Evolutionary conservation across 805 yeast genomes (phyloP).

Genomic region (Ogataea chonburiensis): DNA sequence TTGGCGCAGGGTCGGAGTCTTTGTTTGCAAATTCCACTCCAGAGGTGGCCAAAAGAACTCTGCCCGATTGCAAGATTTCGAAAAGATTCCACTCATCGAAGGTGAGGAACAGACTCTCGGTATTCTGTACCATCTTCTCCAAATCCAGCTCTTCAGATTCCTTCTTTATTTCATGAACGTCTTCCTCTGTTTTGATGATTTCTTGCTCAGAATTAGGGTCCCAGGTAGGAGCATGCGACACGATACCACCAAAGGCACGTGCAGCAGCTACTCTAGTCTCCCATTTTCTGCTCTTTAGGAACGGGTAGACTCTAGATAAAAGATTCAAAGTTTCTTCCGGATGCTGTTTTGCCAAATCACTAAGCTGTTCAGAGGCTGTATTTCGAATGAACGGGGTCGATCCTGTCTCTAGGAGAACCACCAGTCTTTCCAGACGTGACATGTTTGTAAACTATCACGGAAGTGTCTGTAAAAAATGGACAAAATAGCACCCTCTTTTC

Average conservation of each 20-base stretch:
- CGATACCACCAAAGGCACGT: slow-evolving; percentile 90
- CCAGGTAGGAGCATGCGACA: slow-evolving; percentile 75
- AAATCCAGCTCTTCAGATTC: slow-evolving; percentile 33
- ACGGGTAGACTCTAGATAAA: slow-evolving; percentile 88
- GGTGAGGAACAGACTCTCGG: slow-evolving; percentile 45
- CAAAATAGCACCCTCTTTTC: slow-evolving; percentile 12
- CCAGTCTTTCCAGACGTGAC: slow-evolving; percentile 39
- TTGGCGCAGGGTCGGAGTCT: slow-evolving; percentile 11
- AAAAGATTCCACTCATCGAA: slow-evolving; percentile 51
- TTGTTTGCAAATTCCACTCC: slow-evolving; percentile 38
- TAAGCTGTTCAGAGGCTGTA: slow-evolving; percentile 95
- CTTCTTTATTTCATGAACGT: slow-evolving; percentile 5
- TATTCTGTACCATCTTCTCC: slow-evolving; percentile 40
- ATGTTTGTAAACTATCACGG: slow-evolving; percentile 14
- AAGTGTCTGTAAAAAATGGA: slow-evolving; percentile 2
- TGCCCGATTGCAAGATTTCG: slow-evolving; percentile 50
- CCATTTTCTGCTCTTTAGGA: slow-evolving; percentile 80
- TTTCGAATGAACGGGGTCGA: slow-evolving; percentile 90
- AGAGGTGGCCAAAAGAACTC: slow-evolving; percentile 62
- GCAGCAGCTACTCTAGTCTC: slow-evolving; percentile 96
- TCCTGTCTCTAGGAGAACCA: slow-evolving; percentile 76
- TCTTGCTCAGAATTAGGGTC: slow-evolving; percentile 59
- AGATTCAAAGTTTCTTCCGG: slow-evolving; percentile 88
- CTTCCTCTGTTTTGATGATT: slow-evolving; percentile 17
- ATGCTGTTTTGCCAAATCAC: slow-evolving; percentile 90